These are phyloP conservation scores for Pyrus hybrid DNA, from an alignment of 331 rosid species.

Conservation along the genomic window DNA sequence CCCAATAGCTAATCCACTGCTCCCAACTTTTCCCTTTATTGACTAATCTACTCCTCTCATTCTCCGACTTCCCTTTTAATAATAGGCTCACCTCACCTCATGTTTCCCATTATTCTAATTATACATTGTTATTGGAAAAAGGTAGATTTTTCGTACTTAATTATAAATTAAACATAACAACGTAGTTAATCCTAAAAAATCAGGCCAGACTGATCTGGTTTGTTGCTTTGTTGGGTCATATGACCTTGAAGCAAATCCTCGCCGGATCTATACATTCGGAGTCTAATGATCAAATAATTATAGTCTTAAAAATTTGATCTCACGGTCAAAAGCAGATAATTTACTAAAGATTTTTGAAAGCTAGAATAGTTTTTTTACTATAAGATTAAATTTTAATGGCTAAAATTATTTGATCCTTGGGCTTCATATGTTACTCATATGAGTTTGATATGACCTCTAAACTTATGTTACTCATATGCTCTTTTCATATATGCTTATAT, in stretches of 20 bases:
- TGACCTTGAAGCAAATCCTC: background rate
- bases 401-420: no score
- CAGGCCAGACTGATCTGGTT: background rate
- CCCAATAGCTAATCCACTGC: slow-evolving; percentile 9
- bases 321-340: fast-evolving
- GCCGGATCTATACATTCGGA: no score
- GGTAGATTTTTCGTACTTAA: background rate
- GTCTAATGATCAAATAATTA: no score
- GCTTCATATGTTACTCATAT: no score
- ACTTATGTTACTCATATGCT: no score
- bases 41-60: slow-evolving; percentile 16
- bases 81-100: background rate
- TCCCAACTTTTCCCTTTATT: background rate
- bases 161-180: background rate
- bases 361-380: fast-evolving
- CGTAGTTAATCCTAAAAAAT: background rate
- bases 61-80: slow-evolving; percentile 10
- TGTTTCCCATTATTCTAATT: background rate
- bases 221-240: slow-evolving; percentile 1
- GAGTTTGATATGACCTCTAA: no score
- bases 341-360: no score
- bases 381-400: no score
- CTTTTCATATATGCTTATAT: background rate
- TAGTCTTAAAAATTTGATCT: no score
- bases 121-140: background rate